phyloP scores from a whole-genome alignment of 768 basidiomycete species.

The Strobilomyces dryophilus region DNA sequence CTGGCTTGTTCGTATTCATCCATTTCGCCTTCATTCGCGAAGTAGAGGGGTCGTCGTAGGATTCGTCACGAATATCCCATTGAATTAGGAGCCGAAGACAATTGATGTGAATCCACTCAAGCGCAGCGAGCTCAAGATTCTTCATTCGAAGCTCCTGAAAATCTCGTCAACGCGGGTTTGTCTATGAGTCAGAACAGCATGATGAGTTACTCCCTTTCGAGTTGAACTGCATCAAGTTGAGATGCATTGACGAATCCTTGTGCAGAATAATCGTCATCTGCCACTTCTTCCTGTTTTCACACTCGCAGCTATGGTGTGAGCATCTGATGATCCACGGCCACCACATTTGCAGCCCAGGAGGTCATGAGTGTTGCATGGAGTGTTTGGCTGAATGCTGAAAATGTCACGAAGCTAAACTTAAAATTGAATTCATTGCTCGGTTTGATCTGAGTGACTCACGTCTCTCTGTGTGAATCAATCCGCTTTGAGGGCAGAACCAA shows the following conservation, averaged over 20 bases:
- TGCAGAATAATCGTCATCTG: conserved; percentile 27
- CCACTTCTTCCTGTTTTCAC: conserved; percentile 24
- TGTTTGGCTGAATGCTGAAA: conserved; percentile 79
- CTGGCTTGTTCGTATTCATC: conserved; percentile 6
- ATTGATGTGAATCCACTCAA: conserved; percentile 86
- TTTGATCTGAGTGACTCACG: conserved; percentile 40
- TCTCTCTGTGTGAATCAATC: conserved; percentile 87
- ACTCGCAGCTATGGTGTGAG: neutral
- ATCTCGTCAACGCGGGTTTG: conserved; percentile 1
- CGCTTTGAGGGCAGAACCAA: conserved; percentile 40
- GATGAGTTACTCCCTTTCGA: conserved; percentile 48
- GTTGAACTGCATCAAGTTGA: conserved; percentile 45
- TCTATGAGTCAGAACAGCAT: neutral
- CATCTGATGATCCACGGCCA: conserved; percentile 9
- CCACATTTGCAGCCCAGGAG: conserved; percentile 78
- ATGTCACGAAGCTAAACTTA: conserved; percentile 76
- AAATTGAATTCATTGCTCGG: conserved; percentile 1
- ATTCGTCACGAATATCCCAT: conserved; percentile 61
- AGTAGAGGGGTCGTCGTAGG: conserved; percentile 45
- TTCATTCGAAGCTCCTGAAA: conserved; percentile 63
- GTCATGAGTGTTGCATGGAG: conserved; percentile 89
- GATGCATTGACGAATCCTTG: conserved; percentile 65
- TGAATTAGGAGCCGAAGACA: conserved; percentile 47
- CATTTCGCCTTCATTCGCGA: conserved; percentile 12
- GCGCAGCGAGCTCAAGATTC: conserved; percentile 60